Evolutionary conservation across 2,329 filamentous ascomycete genomes (phyloP).

Genomic region (Botrytis medusae): DNA sequence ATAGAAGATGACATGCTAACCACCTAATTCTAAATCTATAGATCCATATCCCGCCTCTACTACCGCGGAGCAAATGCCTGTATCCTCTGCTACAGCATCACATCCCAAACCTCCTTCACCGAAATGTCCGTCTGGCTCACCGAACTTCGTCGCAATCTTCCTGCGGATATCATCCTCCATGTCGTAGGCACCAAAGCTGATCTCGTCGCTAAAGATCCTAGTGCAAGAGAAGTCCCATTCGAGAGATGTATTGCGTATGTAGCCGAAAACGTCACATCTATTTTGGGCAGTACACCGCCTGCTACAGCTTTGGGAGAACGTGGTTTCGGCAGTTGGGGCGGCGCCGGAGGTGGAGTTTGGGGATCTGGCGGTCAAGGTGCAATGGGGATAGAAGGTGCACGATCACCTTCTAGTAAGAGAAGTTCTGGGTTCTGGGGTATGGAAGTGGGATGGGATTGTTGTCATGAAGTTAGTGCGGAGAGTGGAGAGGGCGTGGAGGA

Average conservation of each 20-base stretch:
- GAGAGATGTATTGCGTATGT: slow-evolving; percentile 96
- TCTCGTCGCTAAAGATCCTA: slow-evolving; percentile 81
- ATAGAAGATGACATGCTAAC: background rate
- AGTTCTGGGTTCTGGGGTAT: slow-evolving; percentile 85
- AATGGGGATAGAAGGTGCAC: slow-evolving; percentile 50
- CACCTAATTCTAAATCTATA: slow-evolving; percentile 12
- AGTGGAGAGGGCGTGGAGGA: slow-evolving; percentile 95
- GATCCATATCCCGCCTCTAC: slow-evolving; percentile 87
- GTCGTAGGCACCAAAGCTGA: slow-evolving; percentile 96
- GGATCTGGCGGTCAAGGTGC: slow-evolving; percentile 22
- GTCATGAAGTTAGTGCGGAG: slow-evolving; percentile 94
- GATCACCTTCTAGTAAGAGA: slow-evolving; percentile 62
- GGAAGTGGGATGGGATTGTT: slow-evolving; percentile 94
- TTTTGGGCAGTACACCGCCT: slow-evolving; percentile 64
- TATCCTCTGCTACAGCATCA: slow-evolving; percentile 93
- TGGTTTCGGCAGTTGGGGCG: background rate
- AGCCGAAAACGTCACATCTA: slow-evolving; percentile 82
- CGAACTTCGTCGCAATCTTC: slow-evolving; percentile 77
- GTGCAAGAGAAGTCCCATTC: slow-evolving; percentile 80
- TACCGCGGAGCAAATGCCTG: slow-evolving; percentile 94
- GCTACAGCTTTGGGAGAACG: slow-evolving; percentile 53
- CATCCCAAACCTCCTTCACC: slow-evolving; percentile 77
- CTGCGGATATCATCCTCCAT: slow-evolving; percentile 74
- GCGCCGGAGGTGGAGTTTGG: slow-evolving; percentile 13
- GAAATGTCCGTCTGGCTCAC: slow-evolving; percentile 92